Conservation (phyloP, 108 stramenopile genomes). For the Bacterosira constricta region DNA sequence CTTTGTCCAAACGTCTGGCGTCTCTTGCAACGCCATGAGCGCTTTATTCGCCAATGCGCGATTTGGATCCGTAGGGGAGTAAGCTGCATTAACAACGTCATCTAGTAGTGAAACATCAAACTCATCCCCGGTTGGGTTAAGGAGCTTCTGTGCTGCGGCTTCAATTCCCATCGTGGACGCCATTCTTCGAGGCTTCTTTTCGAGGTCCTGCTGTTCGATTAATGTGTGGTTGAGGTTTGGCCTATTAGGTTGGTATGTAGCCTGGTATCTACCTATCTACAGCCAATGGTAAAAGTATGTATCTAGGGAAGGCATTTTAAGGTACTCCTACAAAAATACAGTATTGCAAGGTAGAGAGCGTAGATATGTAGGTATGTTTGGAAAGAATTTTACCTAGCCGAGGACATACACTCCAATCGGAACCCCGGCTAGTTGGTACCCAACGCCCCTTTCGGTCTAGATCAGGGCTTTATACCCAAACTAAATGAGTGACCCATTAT, state of each 20-base stretch:
- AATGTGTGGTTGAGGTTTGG: too few relatives aligned
- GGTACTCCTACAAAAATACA: neutral
- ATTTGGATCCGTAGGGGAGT: constrained; percentile 80
- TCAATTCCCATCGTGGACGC: constrained; percentile 33
- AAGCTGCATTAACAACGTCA: constrained; percentile 79
- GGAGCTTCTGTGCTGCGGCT: constrained; percentile 47
- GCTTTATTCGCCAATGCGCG: constrained; percentile 84
- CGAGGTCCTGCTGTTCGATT: neutral
- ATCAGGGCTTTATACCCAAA: too few relatives aligned
- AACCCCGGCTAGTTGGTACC: too few relatives aligned
- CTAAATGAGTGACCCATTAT: too few relatives aligned
- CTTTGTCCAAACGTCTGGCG: constrained; percentile 79
- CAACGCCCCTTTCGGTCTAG: too few relatives aligned
- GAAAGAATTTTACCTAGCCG: too few relatives aligned
- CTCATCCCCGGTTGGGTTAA: constrained; percentile 56
- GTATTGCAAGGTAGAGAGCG: neutral
- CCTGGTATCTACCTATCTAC: too few relatives aligned
- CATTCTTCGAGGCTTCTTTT: neutral
- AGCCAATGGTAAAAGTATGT: too few relatives aligned
- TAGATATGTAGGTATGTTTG: too few relatives aligned
- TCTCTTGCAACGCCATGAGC: constrained; percentile 91
- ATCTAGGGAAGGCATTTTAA: too few relatives aligned
- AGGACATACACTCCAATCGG: too few relatives aligned
- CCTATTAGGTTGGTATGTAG: too few relatives aligned
- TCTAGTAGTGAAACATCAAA: constrained; percentile 89